A percentile compares a stretch with the other conserved stretches of the same genome.
Conservation (phyloP, 495 filamentous ascomycete species). For the Wilcoxina mikolae region DNA sequence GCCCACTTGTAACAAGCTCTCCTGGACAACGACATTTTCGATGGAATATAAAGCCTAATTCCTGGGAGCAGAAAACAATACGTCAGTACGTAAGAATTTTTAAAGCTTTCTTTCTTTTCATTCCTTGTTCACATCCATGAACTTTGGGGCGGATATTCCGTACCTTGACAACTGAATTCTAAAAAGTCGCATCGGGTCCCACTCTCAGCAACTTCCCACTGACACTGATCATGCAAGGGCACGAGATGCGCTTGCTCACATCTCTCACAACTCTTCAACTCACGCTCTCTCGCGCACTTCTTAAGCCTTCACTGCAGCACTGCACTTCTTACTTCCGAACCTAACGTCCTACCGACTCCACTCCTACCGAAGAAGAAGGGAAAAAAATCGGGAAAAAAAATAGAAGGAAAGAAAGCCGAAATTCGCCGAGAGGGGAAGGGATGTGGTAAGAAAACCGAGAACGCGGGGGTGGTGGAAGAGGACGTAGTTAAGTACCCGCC, state of each 20-base stretch:
- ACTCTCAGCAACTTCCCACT: slow-evolving; percentile 11
- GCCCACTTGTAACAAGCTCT: slow-evolving; percentile 87
- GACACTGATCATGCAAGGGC: slow-evolving; percentile 4
- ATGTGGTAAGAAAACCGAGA: slow-evolving; percentile 3
- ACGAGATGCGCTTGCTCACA: slow-evolving; percentile 8
- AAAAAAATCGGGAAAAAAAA: slow-evolving; percentile 10
- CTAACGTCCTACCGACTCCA: slow-evolving; percentile 10
- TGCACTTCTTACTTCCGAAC: slow-evolving; percentile 4
- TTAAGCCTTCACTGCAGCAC: background rate
- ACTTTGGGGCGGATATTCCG: background rate
- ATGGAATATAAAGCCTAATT: slow-evolving; percentile 6
- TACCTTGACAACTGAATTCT: slow-evolving; percentile 9
- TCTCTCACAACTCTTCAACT: slow-evolving; percentile 9
- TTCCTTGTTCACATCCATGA: background rate
- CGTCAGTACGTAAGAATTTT: slow-evolving; percentile 6
- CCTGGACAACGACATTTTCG: slow-evolving; percentile 73
- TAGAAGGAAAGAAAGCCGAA: slow-evolving; percentile 10
- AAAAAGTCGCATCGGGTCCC: slow-evolving; percentile 4
- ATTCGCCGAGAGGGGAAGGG: slow-evolving; percentile 3
- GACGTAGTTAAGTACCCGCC: slow-evolving; percentile 6
- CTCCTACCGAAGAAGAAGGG: slow-evolving; percentile 11
- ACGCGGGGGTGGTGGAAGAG: slow-evolving; percentile 2
- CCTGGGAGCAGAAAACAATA: background rate
- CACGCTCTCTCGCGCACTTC: slow-evolving; percentile 5
- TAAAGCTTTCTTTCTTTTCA: background rate